phyloP scores from a whole-genome alignment of 2,329 filamentous ascomycete species.

The Microsporum audouinii region DNA sequence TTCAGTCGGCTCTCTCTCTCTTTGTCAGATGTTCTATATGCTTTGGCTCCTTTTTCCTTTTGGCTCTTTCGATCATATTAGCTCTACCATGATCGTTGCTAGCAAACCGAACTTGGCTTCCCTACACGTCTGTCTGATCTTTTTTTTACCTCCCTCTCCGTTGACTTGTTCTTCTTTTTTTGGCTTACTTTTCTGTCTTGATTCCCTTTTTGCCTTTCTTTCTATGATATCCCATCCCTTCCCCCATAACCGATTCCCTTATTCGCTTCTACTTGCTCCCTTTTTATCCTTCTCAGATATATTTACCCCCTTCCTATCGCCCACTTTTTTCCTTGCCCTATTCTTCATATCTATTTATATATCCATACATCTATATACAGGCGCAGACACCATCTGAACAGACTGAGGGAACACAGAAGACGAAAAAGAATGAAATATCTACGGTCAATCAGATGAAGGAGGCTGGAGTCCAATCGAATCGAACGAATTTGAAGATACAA shows the following conservation, averaged over 20 bases:
- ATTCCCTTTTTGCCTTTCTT: neutral
- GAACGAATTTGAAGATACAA: neutral
- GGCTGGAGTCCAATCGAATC: neutral
- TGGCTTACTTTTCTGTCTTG: neutral
- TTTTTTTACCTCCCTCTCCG: neutral
- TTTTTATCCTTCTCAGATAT: neutral
- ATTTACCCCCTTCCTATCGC: neutral
- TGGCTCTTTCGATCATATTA: neutral
- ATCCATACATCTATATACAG: neutral
- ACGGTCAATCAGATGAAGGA: too few relatives aligned
- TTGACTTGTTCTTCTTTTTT: neutral
- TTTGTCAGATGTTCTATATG: constrained; percentile 1
- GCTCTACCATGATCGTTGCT: too few relatives aligned
- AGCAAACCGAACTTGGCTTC: neutral
- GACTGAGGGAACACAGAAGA: too few relatives aligned
- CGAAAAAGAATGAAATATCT: too few relatives aligned
- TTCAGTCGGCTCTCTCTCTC: neutral
- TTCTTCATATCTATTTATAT: neutral
- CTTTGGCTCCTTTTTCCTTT: neutral
- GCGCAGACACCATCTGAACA: neutral
- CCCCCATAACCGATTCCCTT: neutral
- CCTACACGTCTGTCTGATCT: neutral
- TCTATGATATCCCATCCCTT: neutral
- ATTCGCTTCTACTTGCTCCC: neutral
- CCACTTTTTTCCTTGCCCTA: neutral